Evolutionary conservation across 306 rosid genomes (phyloP).

Genomic region (Ziziphus jujuba): DNA sequence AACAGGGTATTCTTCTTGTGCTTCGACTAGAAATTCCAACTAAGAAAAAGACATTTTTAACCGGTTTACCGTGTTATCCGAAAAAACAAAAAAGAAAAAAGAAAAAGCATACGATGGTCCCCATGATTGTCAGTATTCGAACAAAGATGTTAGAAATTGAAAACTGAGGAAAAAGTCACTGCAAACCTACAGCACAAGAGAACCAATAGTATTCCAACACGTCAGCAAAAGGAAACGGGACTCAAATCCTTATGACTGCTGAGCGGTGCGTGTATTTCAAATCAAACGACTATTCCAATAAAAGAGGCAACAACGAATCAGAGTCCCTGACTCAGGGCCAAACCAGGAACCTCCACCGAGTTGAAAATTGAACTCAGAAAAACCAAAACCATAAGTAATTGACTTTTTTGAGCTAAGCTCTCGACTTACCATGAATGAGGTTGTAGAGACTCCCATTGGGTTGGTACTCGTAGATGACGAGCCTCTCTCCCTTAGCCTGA

Average conservation of each 20-base stretch:
- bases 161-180: neutral
- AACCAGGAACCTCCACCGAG: no score
- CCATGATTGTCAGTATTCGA: slow-evolving; percentile 26
- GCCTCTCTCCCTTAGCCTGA: slow-evolving; percentile 89
- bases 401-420: neutral
- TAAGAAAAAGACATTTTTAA: no score
- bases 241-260: no score
- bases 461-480: slow-evolving; percentile 77
- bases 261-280: no score
- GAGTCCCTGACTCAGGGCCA: no score
- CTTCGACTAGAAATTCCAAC: no score
- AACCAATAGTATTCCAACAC: neutral
- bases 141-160: neutral
- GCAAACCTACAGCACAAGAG: neutral
- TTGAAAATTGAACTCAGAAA: neutral
- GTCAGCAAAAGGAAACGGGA: no score
- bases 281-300: no score
- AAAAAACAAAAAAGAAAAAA: no score
- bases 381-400: neutral
- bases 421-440: slow-evolving; percentile 74
- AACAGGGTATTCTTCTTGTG: no score
- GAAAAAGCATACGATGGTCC: slow-evolving; percentile 11
- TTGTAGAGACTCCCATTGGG: slow-evolving; percentile 88
- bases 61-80: no score
- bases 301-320: no score